phyloP scores from a whole-genome alignment of 177 flowering plant species.

The Telopea speciosissima region DNA sequence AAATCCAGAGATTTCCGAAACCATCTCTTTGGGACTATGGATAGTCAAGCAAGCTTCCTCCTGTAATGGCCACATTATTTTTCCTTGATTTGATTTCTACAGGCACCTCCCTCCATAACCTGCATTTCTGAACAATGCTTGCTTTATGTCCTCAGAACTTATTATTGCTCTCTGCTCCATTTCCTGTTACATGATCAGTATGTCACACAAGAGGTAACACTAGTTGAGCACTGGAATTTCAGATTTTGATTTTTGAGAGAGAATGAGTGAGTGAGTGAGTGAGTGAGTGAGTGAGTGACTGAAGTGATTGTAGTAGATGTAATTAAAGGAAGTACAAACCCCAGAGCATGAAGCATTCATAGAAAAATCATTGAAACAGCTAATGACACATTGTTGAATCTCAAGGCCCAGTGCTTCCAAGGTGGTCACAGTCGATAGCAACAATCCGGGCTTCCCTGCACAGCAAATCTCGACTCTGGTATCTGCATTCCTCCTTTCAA shows the following conservation, averaged over 20 bases:
- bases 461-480: slow-evolving; percentile 69
- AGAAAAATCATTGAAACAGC: slow-evolving; percentile 83
- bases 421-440: slow-evolving; percentile 52
- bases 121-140: slow-evolving; percentile 70
- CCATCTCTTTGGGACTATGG: too few relatives aligned
- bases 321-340: slow-evolving; percentile 23
- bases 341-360: slow-evolving; percentile 81
- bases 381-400: slow-evolving; percentile 86
- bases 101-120: slow-evolving; percentile 85
- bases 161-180: slow-evolving; percentile 36
- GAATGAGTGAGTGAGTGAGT: neutral
- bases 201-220: neutral
- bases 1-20: too few relatives aligned
- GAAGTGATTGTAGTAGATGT: too few relatives aligned
- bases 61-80: neutral
- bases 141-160: slow-evolving; percentile 67
- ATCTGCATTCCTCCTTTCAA: slow-evolving; percentile 55
- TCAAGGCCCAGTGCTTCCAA: slow-evolving; percentile 64
- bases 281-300: too few relatives aligned
- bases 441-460: slow-evolving; percentile 61
- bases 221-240: too few relatives aligned
- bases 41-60: too few relatives aligned
- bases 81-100: slow-evolving; percentile 12
- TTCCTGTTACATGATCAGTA: slow-evolving; percentile 34
- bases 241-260: neutral